Conservation (phyloP, 306 rosid genomes). For the Corylus heterophylla region DNA sequence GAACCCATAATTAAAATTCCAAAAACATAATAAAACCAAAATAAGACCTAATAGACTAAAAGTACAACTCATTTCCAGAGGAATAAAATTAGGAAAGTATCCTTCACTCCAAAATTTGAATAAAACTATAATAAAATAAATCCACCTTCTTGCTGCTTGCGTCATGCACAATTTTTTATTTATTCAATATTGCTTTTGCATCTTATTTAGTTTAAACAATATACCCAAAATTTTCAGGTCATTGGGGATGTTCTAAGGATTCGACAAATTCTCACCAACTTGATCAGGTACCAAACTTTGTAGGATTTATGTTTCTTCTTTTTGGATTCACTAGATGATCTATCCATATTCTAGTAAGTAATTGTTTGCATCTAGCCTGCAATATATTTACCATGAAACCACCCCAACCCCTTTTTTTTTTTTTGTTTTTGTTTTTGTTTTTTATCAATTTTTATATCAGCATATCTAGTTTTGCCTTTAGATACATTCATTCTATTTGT, state of each 20-base stretch:
- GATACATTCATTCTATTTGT: neutral
- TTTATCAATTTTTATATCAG: neutral
- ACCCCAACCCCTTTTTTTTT: neutral
- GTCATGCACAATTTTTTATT: neutral
- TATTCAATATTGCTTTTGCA: neutral
- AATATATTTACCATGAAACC: neutral
- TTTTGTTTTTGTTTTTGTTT: neutral
- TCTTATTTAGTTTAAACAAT: neutral
- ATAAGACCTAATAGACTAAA: no score
- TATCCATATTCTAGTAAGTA: neutral
- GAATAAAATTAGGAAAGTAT: no score
- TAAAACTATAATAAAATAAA: no score
- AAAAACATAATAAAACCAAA: no score
- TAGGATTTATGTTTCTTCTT: neutral
- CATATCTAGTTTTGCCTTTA: neutral
- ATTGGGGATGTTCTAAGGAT: conserved; percentile 90
- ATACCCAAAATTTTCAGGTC: conserved; percentile 53
- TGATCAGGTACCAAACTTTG: conserved; percentile 58
- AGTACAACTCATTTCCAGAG: no score
- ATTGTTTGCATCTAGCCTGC: neutral
- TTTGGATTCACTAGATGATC: neutral
- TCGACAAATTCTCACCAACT: conserved; percentile 90
- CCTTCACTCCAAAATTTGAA: no score
- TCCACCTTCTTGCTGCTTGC: neutral
- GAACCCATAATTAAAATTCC: no score